Conservation (phyloP, 768 basidiomycete species). For the Xanthoconium purpureum region DNA sequence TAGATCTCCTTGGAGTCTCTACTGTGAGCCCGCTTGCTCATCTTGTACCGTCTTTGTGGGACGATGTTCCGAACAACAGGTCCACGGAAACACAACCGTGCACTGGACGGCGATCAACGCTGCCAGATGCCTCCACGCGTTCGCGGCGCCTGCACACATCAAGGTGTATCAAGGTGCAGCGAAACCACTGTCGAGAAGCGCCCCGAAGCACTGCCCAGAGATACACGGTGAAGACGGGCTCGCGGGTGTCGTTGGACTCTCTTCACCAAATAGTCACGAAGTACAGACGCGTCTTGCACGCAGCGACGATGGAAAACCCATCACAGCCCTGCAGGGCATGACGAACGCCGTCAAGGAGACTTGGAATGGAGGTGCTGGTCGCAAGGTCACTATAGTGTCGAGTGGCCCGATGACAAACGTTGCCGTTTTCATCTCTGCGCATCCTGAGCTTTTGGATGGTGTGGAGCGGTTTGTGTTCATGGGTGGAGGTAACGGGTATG, state of each 20-base stretch:
- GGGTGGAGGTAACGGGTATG: slow-evolving; percentile 87
- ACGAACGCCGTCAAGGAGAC: slow-evolving; percentile 47
- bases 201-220: slow-evolving; percentile 61
- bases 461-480: slow-evolving; percentile 63
- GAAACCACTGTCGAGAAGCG: slow-evolving; percentile 59
- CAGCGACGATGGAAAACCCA: slow-evolving; percentile 38
- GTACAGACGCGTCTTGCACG: slow-evolving; percentile 51
- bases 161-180: slow-evolving; percentile 67
- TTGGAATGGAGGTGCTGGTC: slow-evolving; percentile 58
- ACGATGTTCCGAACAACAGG: slow-evolving; percentile 39
- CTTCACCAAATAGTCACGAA: slow-evolving; percentile 43
- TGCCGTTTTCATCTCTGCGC: slow-evolving; percentile 59
- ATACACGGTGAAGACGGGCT: slow-evolving; percentile 85
- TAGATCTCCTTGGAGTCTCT: slow-evolving; percentile 77
- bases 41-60: background rate
- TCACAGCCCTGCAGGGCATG: slow-evolving; percentile 71
- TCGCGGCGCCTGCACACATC: slow-evolving; percentile 56
- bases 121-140: slow-evolving; percentile 71
- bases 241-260: slow-evolving; percentile 79
- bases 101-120: slow-evolving; percentile 69
- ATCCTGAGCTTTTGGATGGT: slow-evolving; percentile 50
- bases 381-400: slow-evolving; percentile 67
- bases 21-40: slow-evolving; percentile 48
- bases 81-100: slow-evolving; percentile 74
- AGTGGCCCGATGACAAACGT: slow-evolving; percentile 86